Base-by-base conservation (phyloP, 2,329 filamentous ascomycete genomes). In the Alternaria conjuncta region DNA sequence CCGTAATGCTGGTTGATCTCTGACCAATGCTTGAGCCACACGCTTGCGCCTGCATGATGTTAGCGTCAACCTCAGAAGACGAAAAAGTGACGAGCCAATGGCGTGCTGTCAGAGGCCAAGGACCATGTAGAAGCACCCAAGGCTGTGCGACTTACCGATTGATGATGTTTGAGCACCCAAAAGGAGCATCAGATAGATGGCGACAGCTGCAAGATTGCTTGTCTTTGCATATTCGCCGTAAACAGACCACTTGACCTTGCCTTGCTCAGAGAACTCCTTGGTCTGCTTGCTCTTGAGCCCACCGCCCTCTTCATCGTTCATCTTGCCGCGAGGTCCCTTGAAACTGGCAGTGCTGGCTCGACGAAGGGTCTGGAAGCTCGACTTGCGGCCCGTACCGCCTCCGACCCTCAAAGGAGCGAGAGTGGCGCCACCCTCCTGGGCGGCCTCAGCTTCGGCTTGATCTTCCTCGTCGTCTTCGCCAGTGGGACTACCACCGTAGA, bases 221-320 rank as follows among this genome's bases (percentile, higher is more conserved):
- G 93, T 93, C 82, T 93, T 97, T 60, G 96, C 96, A 75, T 99
- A 99, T 81, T 97, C 94, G 18, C 86, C 84, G 77, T 99, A 99
- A 26, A 99, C 95, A 68, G 90, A 87, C 94, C 96, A 98, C 81
- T 97, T 98, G 71, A 99, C 96, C 79, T 98, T 97, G 75, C 96
- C 96, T 82, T 99, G 94, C 79, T 99, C 94, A 3, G 89, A 87
- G 70, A 91, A 91, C 79, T 99, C 96, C 81, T 97, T 96, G 60
- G 86, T 86, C 80, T 97, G 94, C 76, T 90, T 93, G 47, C 92
- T 94, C 82, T 93, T 95, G 74, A 90, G 84, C 57, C 78, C 86
- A 3, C 87, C 88, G 56, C 92, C 89, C 81, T 95, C 93, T 73
- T 98, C 94, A 71, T 98, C 95, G 0, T 86, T 87, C 30, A 95